phyloP scores from a whole-genome alignment of 177 flowering plant species.

The Vitis hybrid region DNA sequence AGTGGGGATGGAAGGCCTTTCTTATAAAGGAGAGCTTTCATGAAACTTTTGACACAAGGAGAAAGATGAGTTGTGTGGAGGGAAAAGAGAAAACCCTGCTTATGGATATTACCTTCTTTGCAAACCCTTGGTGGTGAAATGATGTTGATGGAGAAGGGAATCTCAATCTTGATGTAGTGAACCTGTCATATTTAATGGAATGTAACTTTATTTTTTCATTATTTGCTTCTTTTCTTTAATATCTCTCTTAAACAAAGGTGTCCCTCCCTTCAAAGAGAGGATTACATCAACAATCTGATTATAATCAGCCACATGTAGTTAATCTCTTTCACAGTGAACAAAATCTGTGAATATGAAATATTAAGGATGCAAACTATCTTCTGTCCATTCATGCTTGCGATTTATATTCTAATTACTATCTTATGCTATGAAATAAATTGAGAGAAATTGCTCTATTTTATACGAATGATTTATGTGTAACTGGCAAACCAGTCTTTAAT shows the following conservation, averaged over 20 bases:
- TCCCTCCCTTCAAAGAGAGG: neutral
- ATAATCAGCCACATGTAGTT: neutral
- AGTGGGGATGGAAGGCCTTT: no score
- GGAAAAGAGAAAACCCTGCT: neutral
- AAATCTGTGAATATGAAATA: neutral
- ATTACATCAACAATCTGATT: neutral
- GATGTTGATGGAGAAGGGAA: neutral
- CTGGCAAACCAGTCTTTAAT: neutral
- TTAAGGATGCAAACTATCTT: no score
- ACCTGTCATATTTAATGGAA: neutral
- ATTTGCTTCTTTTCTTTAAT: neutral
- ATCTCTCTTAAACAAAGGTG: neutral
- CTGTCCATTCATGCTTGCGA: no score
- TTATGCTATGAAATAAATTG: no score
- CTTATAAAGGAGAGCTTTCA: no score
- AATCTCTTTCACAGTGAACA: neutral
- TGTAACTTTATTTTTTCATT: neutral
- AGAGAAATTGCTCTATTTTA: no score
- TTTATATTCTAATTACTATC: no score
- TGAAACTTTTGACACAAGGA: no score
- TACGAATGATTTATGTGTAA: neutral
- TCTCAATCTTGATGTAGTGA: neutral
- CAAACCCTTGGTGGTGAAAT: neutral
- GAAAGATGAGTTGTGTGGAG: neutral
- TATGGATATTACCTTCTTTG: neutral